Base-by-base conservation (phyloP, 2,329 filamentous ascomycete genomes). In the Stylonectria norvegica region DNA sequence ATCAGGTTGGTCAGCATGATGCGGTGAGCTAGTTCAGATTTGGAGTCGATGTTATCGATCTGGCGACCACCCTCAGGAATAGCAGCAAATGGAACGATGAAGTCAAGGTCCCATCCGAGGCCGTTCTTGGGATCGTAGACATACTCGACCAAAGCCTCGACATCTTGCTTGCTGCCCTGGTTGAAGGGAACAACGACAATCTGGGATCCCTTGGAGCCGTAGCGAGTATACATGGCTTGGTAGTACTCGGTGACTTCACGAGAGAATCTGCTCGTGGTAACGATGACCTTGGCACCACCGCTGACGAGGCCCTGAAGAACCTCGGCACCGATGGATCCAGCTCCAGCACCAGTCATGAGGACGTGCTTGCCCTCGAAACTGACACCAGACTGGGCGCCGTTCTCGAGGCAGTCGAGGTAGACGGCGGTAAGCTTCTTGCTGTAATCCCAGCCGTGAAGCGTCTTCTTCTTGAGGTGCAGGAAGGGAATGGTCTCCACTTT, bases 131-230 rank as follows among this genome's bases (percentile, higher is more conserved):
- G 67, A 62, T 97, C 91, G 64, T 96, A 98, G 62, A 98, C 94
- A 73, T 97, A 98, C 46, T 96, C 79, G 37, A 98, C 76, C 6
- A 98, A 77, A 33, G 89, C 89, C 65, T 97, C 89, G 23, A 96
- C 87, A 63, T 98, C 93, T 66, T 97, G 91, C 72, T 96, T 94
- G 73, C 91, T 97, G 50, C 91, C 93, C 67, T 96, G 90, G 69
- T 98, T 98, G 80, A 98, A 98, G 35, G 94, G 93, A 40, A 97
- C 94, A 40, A 98, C 93, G 28, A 98, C 89, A 40, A 98, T 84
- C 70, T 97, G 90, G 42, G 93, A 97, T 50, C 93, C 93, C 51
- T 89, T 86, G 46, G 89, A 88, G 59, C 93, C 93, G 59, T 86
- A 95, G 46, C 90, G 86, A 48, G 90, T 86, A 67, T 98, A 98